phyloP scores from a whole-genome alignment of 208 protist genomes.

The Leishmania major region DNA sequence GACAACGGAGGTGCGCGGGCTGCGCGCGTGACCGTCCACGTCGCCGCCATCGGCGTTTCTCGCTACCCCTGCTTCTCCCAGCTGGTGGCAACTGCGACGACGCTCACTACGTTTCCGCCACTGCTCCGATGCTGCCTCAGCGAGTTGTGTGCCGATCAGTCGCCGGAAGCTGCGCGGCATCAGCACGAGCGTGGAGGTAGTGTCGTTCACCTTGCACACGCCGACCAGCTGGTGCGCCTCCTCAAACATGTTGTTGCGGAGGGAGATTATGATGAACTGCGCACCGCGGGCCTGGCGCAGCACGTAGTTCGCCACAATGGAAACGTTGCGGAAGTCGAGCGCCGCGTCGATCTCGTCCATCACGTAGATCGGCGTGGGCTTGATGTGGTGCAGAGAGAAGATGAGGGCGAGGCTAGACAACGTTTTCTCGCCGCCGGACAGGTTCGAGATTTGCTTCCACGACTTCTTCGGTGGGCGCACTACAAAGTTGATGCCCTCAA shows the following conservation, averaged over 20 bases:
- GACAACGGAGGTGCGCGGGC: neutral
- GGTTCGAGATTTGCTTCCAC: slow-evolving; percentile 99
- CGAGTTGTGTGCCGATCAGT: slow-evolving; percentile 29
- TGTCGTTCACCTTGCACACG: slow-evolving; percentile 99
- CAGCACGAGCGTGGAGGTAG: slow-evolving; percentile 97
- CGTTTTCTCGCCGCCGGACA: slow-evolving; percentile 99
- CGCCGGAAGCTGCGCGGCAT: slow-evolving; percentile 89
- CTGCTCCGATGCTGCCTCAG: slow-evolving; percentile 13
- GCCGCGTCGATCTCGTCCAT: slow-evolving; percentile 99
- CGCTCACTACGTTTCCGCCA: slow-evolving; percentile 2
- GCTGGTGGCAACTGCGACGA: slow-evolving; percentile 10
- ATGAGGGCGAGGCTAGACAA: slow-evolving; percentile 98
- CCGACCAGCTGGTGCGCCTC: slow-evolving; percentile 98
- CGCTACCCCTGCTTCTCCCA: neutral
- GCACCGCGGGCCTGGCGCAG: slow-evolving; percentile 98
- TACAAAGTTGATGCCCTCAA: slow-evolving; percentile 98
- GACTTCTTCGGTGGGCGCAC: slow-evolving; percentile 99
- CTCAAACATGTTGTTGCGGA: slow-evolving; percentile 99
- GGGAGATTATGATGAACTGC: slow-evolving; percentile 99
- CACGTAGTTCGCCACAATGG: slow-evolving; percentile 99
- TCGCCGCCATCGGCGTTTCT: neutral
- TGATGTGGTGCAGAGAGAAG: slow-evolving; percentile 99
- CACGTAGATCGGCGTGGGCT: slow-evolving; percentile 99
- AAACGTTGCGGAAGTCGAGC: slow-evolving; percentile 99
- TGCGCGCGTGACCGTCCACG: neutral